These are phyloP conservation scores for Kodamaea sp. DNA, from an alignment of 1,139 yeast genomes.

Conservation along the genomic window DNA sequence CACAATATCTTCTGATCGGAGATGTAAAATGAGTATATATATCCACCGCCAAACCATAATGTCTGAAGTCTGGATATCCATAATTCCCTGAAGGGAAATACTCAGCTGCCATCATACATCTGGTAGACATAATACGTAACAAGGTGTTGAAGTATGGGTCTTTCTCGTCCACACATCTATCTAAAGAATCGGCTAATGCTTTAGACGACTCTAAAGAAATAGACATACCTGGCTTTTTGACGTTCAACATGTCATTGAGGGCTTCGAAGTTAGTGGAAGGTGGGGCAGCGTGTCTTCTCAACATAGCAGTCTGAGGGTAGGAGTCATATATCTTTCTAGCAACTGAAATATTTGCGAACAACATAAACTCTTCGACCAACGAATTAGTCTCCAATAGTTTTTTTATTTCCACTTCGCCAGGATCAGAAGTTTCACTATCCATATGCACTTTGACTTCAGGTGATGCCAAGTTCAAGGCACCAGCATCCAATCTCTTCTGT, in stretches of 20 bases:
- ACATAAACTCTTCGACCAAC: conserved; percentile 96
- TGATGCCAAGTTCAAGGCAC: conserved; percentile 94
- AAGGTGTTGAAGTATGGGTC: conserved; percentile 94
- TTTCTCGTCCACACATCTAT: conserved; percentile 74
- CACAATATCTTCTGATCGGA: conserved; percentile 98
- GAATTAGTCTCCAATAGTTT: conserved; percentile 88
- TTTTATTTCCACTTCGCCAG: conserved; percentile 93
- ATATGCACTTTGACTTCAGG: conserved; percentile 98
- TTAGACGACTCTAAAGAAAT: conserved; percentile 84
- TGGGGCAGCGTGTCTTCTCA: conserved; percentile 95
- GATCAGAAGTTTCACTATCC: conserved; percentile 97
- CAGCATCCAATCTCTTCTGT: conserved; percentile 85
- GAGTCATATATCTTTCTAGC: conserved; percentile 90
- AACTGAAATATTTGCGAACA: conserved; percentile 93
- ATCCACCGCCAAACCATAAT: conserved; percentile 96
- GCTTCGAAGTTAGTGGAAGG: conserved; percentile 91
- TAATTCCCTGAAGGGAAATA: conserved; percentile 93
- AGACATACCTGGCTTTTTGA: conserved; percentile 72
- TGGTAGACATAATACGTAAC: conserved; percentile 93
- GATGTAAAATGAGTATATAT: conserved; percentile 98
- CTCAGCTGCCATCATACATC: conserved; percentile 99
- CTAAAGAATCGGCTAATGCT: conserved; percentile 91
- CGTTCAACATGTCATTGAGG: conserved; percentile 83
- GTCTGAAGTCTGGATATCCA: conserved; percentile 91
- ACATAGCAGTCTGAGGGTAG: conserved; percentile 97